These are phyloP conservation scores for Echria macrotheca DNA, from an alignment of 495 filamentous ascomycete genomes.

Conservation along the genomic window DNA sequence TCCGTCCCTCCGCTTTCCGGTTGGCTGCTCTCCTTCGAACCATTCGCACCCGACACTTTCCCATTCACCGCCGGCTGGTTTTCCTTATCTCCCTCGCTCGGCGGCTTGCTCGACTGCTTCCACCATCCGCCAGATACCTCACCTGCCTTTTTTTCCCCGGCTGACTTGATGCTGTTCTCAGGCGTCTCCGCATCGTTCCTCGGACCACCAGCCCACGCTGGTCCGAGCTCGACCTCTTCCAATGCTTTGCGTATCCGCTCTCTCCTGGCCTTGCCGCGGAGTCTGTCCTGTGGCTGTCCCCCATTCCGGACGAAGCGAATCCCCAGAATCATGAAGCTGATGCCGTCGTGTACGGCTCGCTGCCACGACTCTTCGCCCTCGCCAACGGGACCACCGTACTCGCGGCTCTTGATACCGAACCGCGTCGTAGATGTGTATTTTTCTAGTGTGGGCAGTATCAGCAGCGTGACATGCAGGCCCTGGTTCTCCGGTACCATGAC, in stretches of 20 bases:
- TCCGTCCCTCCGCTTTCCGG: background rate
- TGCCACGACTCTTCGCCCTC: constrained; percentile 19
- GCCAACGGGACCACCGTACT: constrained; percentile 52
- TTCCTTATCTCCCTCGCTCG: constrained; percentile 42
- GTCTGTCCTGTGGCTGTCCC: constrained; percentile 53
- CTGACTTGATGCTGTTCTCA: constrained; percentile 1
- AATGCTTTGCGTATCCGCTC: constrained; percentile 45
- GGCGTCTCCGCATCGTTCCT: constrained; percentile 8
- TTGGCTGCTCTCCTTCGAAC: background rate
- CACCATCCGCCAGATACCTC: constrained; percentile 17
- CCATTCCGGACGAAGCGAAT: constrained; percentile 76
- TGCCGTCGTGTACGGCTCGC: constrained; percentile 65
- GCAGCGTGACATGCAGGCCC: constrained; percentile 77
- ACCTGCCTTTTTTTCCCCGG: constrained; percentile 8
- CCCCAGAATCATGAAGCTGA: constrained; percentile 77
- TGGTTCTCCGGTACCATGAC: constrained; percentile 51
- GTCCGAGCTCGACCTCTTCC: constrained; percentile 33
- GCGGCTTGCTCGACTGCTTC: constrained; percentile 17
- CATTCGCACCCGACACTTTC: background rate
- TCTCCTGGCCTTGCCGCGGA: constrained; percentile 42
- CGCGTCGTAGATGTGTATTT: constrained; percentile 67
- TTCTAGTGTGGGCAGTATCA: constrained; percentile 74
- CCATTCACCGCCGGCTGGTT: constrained; percentile 18
- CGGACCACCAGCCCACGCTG: constrained; percentile 20
- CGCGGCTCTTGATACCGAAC: constrained; percentile 73